Conservation (phyloP, 2,329 filamentous ascomycete genomes). For the Curvularia spicifera region DNA sequence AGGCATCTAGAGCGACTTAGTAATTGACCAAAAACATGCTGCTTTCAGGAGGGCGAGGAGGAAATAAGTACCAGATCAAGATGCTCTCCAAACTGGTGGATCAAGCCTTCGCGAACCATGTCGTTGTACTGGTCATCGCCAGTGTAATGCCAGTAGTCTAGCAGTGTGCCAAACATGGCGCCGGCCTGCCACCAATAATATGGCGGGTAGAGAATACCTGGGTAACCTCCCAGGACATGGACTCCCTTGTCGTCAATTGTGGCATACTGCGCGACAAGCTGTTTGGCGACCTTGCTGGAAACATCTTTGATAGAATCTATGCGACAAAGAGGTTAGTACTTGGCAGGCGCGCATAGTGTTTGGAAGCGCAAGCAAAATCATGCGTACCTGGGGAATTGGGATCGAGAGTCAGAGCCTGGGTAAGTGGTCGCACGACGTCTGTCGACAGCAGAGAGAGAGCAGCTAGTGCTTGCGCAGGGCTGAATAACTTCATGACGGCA, state of each 20-base stretch:
- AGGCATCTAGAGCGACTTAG: constrained; percentile 36
- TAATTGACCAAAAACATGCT: neutral
- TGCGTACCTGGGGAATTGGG: constrained; percentile 30
- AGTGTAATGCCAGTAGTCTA: constrained; percentile 88
- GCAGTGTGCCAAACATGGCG: constrained; percentile 71
- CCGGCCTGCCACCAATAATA: constrained; percentile 75
- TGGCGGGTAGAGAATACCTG: constrained; percentile 53
- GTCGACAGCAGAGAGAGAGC: constrained; percentile 33
- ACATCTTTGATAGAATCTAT: constrained; percentile 56
- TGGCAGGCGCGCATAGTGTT: neutral
- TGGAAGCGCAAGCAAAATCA: neutral
- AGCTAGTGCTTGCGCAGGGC: constrained; percentile 35
- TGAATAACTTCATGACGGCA: constrained; percentile 38
- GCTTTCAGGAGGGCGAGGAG: neutral
- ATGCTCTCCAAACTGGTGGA: constrained; percentile 43
- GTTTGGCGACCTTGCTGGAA: constrained; percentile 53
- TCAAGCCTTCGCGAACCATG: constrained; percentile 61
- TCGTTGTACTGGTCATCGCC: constrained; percentile 75
- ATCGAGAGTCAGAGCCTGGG: constrained; percentile 34
- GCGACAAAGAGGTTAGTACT: constrained; percentile 6
- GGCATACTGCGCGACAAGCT: constrained; percentile 62
- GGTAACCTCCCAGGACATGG: constrained; percentile 52
- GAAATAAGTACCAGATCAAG: constrained; percentile 31
- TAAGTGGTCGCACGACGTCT: constrained; percentile 27
- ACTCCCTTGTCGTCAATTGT: constrained; percentile 56